Percentiles rank a stretch among this genome's conserved stretches.
Evolutionary conservation across 768 basidiomycete species (phyloP).

Genomic region (Suillus alpinus): DNA sequence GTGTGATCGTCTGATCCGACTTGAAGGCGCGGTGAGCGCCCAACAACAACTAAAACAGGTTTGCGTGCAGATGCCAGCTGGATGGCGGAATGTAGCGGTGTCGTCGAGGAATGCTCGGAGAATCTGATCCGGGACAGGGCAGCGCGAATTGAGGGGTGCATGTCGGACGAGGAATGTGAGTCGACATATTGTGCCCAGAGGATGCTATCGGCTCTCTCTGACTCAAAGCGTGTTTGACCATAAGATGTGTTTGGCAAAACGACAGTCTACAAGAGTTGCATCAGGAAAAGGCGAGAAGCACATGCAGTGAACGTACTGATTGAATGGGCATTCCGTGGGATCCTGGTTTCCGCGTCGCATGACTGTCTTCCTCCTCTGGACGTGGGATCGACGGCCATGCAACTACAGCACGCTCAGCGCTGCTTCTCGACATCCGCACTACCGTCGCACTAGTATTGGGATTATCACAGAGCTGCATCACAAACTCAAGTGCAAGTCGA

Average conservation of each 20-base stretch:
- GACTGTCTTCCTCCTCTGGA: slow-evolving; percentile 49
- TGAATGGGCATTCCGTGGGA: slow-evolving; percentile 1
- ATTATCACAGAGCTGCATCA: slow-evolving; percentile 74
- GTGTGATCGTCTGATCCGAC: slow-evolving; percentile 56
- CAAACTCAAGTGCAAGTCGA: slow-evolving; percentile 78
- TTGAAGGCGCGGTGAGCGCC: slow-evolving; percentile 74
- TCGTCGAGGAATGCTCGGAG: slow-evolving; percentile 41
- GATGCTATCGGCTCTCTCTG: slow-evolving; percentile 80
- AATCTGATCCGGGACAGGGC: slow-evolving; percentile 69
- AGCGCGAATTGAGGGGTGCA: slow-evolving; percentile 5
- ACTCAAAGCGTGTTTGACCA: slow-evolving; percentile 63
- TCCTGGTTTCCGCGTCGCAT: slow-evolving; percentile 26
- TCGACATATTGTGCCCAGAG: slow-evolving; percentile 65
- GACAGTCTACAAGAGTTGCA: slow-evolving; percentile 34
- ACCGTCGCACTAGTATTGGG: slow-evolving; percentile 67
- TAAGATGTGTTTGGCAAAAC: slow-evolving; percentile 72
- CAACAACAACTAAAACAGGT: slow-evolving; percentile 66
- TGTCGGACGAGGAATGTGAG: slow-evolving; percentile 10
- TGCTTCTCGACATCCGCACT: slow-evolving; percentile 50
- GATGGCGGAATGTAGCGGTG: slow-evolving; percentile 55
- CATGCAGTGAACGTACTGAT: slow-evolving; percentile 10
- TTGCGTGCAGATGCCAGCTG: slow-evolving; percentile 37
- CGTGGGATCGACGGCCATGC: slow-evolving; percentile 49
- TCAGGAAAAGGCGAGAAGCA: slow-evolving; percentile 2
- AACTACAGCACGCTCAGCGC: slow-evolving; percentile 49